phyloP scores from a whole-genome alignment of 352 stramenopile genomes.

The Phytophthora tentaculata region DNA sequence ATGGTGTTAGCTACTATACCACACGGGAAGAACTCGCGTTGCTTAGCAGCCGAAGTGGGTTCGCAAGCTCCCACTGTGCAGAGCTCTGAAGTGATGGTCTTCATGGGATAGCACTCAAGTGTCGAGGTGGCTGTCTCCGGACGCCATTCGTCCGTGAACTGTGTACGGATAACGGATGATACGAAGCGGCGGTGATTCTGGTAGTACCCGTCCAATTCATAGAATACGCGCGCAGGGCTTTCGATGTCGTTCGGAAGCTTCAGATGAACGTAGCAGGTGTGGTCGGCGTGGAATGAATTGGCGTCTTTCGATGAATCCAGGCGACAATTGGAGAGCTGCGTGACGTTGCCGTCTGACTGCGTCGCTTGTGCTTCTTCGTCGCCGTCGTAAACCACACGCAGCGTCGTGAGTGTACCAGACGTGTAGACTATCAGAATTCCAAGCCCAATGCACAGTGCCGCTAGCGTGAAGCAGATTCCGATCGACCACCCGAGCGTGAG shows the following conservation, averaged over 20 bases:
- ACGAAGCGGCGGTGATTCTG: conserved; percentile 82
- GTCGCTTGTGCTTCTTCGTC: conserved; percentile 18
- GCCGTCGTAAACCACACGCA: conserved; percentile 73
- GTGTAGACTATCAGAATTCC: conserved; percentile 57
- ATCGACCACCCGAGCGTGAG: conserved; percentile 74
- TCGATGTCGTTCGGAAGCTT: conserved; percentile 56
- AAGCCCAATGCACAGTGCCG: conserved; percentile 47
- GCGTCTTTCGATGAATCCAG: conserved; percentile 43
- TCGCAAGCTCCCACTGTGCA: conserved; percentile 55
- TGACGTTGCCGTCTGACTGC: conserved; percentile 47
- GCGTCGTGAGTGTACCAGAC: conserved; percentile 53
- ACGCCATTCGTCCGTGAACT: conserved; percentile 71
- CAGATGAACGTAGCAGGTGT: conserved; percentile 76
- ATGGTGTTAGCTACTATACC: conserved; percentile 82
- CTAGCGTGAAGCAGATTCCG: conserved; percentile 53
- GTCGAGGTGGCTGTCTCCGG: conserved; percentile 33
- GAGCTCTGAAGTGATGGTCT: conserved; percentile 36
- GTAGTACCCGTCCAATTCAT: conserved; percentile 69
- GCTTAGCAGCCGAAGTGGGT: conserved; percentile 17
- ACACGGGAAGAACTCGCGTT: conserved; percentile 67
- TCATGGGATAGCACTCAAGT: conserved; percentile 61
- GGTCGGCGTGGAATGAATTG: conserved; percentile 74
- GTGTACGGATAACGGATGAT: conserved; percentile 65
- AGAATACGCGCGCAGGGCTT: conserved; percentile 55
- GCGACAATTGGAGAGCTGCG: conserved; percentile 56